Conservation (phyloP, 768 basidiomycete genomes). For the Boletus subparvulus region DNA sequence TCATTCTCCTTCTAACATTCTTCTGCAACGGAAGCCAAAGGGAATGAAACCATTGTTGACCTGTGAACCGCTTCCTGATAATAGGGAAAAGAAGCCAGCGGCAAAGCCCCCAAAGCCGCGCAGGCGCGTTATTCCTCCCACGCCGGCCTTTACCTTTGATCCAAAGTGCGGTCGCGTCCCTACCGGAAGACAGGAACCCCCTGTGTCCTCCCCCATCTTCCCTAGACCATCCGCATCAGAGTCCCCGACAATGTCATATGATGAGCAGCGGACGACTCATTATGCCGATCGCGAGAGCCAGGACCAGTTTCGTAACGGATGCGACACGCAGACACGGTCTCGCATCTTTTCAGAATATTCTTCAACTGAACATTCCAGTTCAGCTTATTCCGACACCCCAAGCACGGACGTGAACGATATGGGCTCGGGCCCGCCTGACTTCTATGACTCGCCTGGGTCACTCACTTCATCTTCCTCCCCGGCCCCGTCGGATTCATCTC, state of each 20-base stretch:
- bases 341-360: constrained; percentile 12
- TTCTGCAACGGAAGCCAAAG: constrained; percentile 20
- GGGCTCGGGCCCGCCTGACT: constrained; percentile 11
- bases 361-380: constrained; percentile 2
- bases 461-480: constrained; percentile 26
- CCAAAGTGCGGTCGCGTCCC: constrained; percentile 22
- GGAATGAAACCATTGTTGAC: constrained; percentile 22
- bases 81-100: constrained; percentile 25
- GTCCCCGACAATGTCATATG: constrained; percentile 7
- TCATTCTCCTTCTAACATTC: constrained; percentile 13
- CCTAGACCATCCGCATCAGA: constrained; percentile 12
- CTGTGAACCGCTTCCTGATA: constrained; percentile 21
- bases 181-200: constrained; percentile 22
- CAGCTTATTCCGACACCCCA: constrained; percentile 12
- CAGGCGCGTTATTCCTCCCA: constrained; percentile 22
- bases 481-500: constrained; percentile 24
- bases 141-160: constrained; percentile 18
- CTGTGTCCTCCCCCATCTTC: constrained; percentile 1
- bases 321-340: constrained; percentile 18
- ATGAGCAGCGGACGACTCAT: constrained; percentile 10
- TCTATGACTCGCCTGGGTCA: constrained; percentile 22
- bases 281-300: constrained; percentile 8
- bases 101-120: constrained; percentile 21
- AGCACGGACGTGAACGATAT: constrained; percentile 15
- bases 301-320: constrained; percentile 5